Evolutionary conservation across 495 filamentous ascomycete genomes (phyloP).

Genomic region (Aspergillus indologenus): DNA sequence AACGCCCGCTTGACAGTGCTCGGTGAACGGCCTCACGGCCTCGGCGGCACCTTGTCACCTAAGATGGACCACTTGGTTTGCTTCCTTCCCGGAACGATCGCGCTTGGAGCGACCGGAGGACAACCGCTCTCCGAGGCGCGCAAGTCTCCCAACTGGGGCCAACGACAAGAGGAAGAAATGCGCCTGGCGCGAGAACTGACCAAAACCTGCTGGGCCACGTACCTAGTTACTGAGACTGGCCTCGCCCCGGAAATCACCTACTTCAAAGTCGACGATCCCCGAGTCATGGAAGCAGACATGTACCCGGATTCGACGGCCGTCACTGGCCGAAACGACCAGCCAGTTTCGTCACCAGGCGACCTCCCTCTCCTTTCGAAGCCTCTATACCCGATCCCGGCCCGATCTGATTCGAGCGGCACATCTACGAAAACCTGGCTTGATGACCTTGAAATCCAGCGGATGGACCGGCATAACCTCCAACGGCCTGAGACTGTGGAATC

Average conservation of each 20-base stretch:
- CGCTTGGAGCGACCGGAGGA: constrained; percentile 81
- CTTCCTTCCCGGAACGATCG: constrained; percentile 96
- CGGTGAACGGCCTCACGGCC: constrained; percentile 76
- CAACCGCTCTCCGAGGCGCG: constrained; percentile 68
- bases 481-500: constrained; percentile 93
- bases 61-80: constrained; percentile 99
- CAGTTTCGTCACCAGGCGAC: constrained; percentile 22
- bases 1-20: constrained; percentile 78
- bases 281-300: constrained; percentile 39
- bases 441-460: constrained; percentile 71
- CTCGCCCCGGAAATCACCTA: constrained; percentile 90
- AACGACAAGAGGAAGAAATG: constrained; percentile 82
- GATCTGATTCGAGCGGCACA: constrained; percentile 14
- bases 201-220: constrained; percentile 98
- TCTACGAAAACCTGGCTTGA: constrained; percentile 51
- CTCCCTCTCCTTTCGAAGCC: constrained; percentile 35
- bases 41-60: constrained; percentile 60
- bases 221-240: constrained; percentile 79
- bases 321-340: constrained; percentile 16
- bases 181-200: constrained; percentile 81
- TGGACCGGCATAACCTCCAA: constrained; percentile 90
- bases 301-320: constrained; percentile 34
- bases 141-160: constrained; percentile 65
- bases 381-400: constrained; percentile 18
- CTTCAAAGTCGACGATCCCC: constrained; percentile 66